Base-by-base conservation (phyloP, 78 protist species). In the Dictyostelium brefeldianum region DNA sequence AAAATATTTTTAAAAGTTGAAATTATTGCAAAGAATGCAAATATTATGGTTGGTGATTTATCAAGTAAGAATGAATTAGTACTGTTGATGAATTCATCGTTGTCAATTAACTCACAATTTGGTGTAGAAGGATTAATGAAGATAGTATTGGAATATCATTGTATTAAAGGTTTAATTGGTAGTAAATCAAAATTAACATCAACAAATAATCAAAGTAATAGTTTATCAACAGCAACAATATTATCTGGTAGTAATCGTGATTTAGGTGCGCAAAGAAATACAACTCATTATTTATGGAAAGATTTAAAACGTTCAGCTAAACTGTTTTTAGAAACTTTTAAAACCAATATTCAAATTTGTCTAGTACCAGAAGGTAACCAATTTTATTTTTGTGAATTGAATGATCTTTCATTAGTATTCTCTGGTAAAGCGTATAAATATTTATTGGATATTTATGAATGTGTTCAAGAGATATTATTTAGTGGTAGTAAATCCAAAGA, bases 281-380 rank as follows among this genome's bases (percentile, higher is more conserved):
- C 83, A 15, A 43, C 67, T 15, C 48, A 80, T 22, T 56, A n/a
- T 46, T 31, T 80, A 22, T 87, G 84, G 83, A 31, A 64, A 17
- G 47, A 46, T 17, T 51, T 87, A 54, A 74, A 87, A 29, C 57
- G 78, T 17, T 43, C 78, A 36, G 5, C 84, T 2, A 87, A 64
- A 15, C 5, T 87, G 9, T 87, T 87, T 56, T 53, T 87, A 14
- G 93, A 87, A 36, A 25, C 64, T 11, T 87, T 87, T 51, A 36
- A 77, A 48, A 87, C 93, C 0, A 54, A 48, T 25, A 31, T 87
- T 29, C 80, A 62, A 27, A 31, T 87, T 59, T 56, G 85, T 27
- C 11, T 87, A 20, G 83, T 87, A 11, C 78, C 83, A 2, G 93
- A 87, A n/a, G 93, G 93, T 11, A 87, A 87, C 12, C 93, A 87